Evolutionary conservation across 202 grass and related monocot genomes (phyloP).

Genomic region (Panicum virgatum): DNA sequence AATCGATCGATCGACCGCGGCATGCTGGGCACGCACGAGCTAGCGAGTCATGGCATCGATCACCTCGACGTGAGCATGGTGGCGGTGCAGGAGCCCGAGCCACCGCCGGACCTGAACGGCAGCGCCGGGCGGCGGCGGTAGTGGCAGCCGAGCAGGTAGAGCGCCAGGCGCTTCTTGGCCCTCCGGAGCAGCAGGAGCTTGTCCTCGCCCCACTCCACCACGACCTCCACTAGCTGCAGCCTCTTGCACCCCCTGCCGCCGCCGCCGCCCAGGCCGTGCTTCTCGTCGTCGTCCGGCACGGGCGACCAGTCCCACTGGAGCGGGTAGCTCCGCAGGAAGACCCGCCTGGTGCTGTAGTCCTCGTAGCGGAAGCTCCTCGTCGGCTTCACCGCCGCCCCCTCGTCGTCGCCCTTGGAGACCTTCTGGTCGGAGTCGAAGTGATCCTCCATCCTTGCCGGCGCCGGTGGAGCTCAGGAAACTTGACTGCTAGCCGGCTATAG

Average conservation of each 20-base stretch:
- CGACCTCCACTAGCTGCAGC: conserved; percentile 41
- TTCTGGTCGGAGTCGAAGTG: neutral
- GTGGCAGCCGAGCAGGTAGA: conserved; percentile 69
- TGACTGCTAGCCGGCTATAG: neutral
- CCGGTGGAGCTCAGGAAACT: neutral
- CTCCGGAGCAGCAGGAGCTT: conserved; percentile 63
- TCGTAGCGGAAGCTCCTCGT: conserved; percentile 81
- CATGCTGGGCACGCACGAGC: too few species aligned
- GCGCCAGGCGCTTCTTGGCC: conserved; percentile 61
- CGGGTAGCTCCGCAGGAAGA: conserved; percentile 80
- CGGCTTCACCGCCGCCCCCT: conserved; percentile 43
- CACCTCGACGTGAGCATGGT: conserved; percentile 44
- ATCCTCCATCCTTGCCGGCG: conserved; percentile 33
- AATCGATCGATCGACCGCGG: too few species aligned
- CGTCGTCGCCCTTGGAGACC: conserved; percentile 14
- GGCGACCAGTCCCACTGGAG: conserved; percentile 66
- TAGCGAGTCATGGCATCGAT: neutral
- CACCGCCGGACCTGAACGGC: neutral
- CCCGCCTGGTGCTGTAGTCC: conserved; percentile 78
- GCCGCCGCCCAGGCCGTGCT: neutral
- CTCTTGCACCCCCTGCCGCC: conserved; percentile 33
- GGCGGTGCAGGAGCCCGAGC: conserved; percentile 3
- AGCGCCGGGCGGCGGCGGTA: conserved; percentile 32
- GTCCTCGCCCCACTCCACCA: conserved; percentile 59
- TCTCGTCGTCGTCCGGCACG: conserved; percentile 22